Evolutionary conservation across 495 filamentous ascomycete genomes (phyloP).

Genomic region (Poronia punctata): DNA sequence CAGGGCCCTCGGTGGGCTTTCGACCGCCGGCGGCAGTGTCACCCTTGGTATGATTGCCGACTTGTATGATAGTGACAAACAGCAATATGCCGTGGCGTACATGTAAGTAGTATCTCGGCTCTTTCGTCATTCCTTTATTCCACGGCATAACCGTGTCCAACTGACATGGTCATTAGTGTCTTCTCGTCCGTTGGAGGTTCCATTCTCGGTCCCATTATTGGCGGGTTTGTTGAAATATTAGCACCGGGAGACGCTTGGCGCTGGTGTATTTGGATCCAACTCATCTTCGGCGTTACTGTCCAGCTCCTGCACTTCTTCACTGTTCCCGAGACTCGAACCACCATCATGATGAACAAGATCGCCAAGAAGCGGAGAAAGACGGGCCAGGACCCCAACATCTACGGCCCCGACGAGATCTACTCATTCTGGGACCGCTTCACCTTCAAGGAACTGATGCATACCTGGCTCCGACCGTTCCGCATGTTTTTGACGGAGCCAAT

Average conservation of each 20-base stretch:
- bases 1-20: conserved; percentile 62
- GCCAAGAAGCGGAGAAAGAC: conserved; percentile 56
- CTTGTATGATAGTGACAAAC: conserved; percentile 66
- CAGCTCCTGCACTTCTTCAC: conserved; percentile 60
- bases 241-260: conserved; percentile 45
- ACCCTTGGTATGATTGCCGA: conserved; percentile 80
- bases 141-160: too few species aligned
- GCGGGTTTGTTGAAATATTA: conserved; percentile 65
- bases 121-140: background rate
- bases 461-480: conserved; percentile 66
- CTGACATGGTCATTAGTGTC: too few species aligned
- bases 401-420: conserved; percentile 55
- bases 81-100: conserved; percentile 67
- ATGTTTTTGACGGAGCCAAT: conserved; percentile 77
- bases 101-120: conserved; percentile 18
- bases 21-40: conserved; percentile 70
- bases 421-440: conserved; percentile 46
- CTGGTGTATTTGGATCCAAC: conserved; percentile 77
- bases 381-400: conserved; percentile 48
- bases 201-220: conserved; percentile 70
- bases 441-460: conserved; percentile 46
- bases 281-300: conserved; percentile 63
- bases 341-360: conserved; percentile 58
- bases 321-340: conserved; percentile 62
- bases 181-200: conserved; percentile 72